Evolutionary conservation across 306 rosid genomes (phyloP).

Genomic region (Arachis hypogaea): DNA sequence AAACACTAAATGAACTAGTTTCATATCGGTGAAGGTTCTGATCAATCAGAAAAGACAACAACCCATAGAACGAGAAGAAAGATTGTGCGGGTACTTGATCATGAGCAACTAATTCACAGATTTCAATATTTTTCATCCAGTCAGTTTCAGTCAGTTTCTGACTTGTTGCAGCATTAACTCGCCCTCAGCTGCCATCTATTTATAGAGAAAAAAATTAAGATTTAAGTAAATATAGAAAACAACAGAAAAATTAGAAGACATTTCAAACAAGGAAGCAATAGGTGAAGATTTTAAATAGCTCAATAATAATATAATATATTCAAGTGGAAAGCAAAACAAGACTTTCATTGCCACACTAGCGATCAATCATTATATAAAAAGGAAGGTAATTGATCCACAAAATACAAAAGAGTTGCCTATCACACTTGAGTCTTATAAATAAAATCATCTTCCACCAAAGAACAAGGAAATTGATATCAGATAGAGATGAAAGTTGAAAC

Average conservation of each 20-base stretch:
- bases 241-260: background rate
- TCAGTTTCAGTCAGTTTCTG: slow-evolving; percentile 78
- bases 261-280: slow-evolving; percentile 17
- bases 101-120: slow-evolving; percentile 78
- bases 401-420: slow-evolving; percentile 17
- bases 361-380: slow-evolving; percentile 1
- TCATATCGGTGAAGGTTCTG: slow-evolving; percentile 10
- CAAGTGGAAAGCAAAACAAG: slow-evolving; percentile 7
- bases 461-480: slow-evolving; percentile 25
- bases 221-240: slow-evolving; percentile 16
- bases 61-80: background rate
- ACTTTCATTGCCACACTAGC: slow-evolving; percentile 4
- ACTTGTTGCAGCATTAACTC: slow-evolving; percentile 80
- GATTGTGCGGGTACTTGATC: slow-evolving; percentile 56
- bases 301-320: background rate
- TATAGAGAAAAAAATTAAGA: slow-evolving; percentile 17
- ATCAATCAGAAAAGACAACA: slow-evolving; percentile 26
- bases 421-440: slow-evolving; percentile 7
- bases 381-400: slow-evolving; percentile 29
- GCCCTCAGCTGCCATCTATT: slow-evolving; percentile 76
- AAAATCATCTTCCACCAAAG: slow-evolving; percentile 17
- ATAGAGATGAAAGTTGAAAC: slow-evolving; percentile 1
- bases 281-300: background rate
- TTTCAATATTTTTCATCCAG: slow-evolving; percentile 81
- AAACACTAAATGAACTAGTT: background rate